phyloP scores from a whole-genome alignment of 2,329 filamentous ascomycete genomes.

The Proliferodiscus dingleyae region DNA sequence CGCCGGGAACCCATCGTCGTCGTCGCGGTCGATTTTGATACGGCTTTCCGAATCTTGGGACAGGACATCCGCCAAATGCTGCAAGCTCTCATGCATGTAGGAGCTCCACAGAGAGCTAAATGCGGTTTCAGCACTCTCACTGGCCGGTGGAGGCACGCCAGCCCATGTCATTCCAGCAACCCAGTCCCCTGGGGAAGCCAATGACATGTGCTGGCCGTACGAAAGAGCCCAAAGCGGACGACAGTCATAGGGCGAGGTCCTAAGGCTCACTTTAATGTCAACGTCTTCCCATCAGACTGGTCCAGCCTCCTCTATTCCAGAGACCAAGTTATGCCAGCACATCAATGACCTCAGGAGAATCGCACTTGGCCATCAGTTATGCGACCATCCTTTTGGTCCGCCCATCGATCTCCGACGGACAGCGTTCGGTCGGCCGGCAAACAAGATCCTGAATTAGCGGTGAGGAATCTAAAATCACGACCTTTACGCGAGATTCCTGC shows the following conservation, averaged over 20 bases:
- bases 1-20: not conserved
- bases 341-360: conserved; percentile 18
- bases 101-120: conserved; percentile 22
- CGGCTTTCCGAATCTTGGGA: conserved; percentile 13
- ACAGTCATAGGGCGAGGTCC: not conserved
- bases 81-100: conserved; percentile 20
- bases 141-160: conserved; percentile 9
- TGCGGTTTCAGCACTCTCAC: conserved; percentile 18
- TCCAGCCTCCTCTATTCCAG: conserved; percentile 23
- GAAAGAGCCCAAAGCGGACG: not conserved
- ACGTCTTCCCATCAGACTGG: conserved; percentile 23
- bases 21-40: conserved; percentile 13
- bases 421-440: conserved; percentile 14
- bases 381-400: conserved; percentile 24
- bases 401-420: conserved; percentile 9
- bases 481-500: conserved; percentile 17
- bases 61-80: conserved; percentile 22
- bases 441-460: conserved; percentile 22
- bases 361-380: conserved; percentile 28
- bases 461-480: conserved; percentile 21
- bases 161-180: conserved; percentile 12
- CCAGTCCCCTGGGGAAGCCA: conserved; percentile 11
- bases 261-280: conserved; percentile 17
- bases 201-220: conserved; percentile 3
- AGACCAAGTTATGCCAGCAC: conserved; percentile 23